Evolutionary conservation across 495 filamentous ascomycete species (phyloP), one percentile per base, ranked within the genome.

Genomic region (Penicillium silybi): DNA sequence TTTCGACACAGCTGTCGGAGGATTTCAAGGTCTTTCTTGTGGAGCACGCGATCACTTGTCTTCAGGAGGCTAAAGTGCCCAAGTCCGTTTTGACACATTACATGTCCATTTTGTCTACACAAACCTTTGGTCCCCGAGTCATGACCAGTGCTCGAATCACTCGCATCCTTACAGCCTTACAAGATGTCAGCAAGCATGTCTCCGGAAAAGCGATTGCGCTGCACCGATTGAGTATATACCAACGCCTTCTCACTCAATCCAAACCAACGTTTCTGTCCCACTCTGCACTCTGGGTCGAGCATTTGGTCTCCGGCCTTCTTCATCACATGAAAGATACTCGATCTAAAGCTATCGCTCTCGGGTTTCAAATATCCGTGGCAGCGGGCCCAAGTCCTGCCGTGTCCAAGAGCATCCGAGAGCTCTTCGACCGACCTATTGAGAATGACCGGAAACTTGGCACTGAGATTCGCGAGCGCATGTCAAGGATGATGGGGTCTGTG

Each of bases 21-120:
- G 89, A 92, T 3, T 93, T 95, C 60, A 83, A 83, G 42, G 67
- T 79, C 15, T 96, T 89, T 62, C 74, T 96, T 25, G 69, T 95
- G 42, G 90, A 97, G 22, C 81, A 89, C 46, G 84, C 85, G 19
- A 87, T 93, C 48, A 74, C 75, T 29, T 80, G 79, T 23, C 79
- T 96, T 44, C 74, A 84, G 48, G 77, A 87, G 57, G 57, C 67
- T 3, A 77, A 80, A 38, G 73, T 79, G 15, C 82, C 91, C 0
- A 98, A 98, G 56, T 83, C 88, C 6, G 72, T 95, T 2, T 69
- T 86, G 25, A 85, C 83, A 29, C 84, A 87, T 59, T 80, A 95
- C 54, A 82, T 96, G 79, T 84, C 86, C 35, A 72, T 92, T 7
- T 69, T 97, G 8, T 82, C 82, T 10, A 79, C 83, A 20, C 91